Evolutionary conservation across 75 land plant genomes (phyloP).

Genomic region (Larix kaempferi): DNA sequence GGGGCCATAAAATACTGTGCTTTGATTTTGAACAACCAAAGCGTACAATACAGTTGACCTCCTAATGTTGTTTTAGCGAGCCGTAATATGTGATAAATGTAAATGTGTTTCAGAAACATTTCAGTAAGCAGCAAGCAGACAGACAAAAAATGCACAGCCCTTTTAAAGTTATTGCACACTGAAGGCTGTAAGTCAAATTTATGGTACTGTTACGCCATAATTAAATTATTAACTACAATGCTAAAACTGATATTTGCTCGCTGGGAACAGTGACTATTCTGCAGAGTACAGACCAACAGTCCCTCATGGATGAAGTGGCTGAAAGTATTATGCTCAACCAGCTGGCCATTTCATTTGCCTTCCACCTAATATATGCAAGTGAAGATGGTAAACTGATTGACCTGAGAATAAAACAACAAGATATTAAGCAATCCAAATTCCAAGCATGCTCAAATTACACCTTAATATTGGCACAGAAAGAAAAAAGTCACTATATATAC

Average conservation of each 20-base stretch:
- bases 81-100: background rate
- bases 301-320: background rate
- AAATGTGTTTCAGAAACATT: background rate
- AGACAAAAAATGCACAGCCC: background rate
- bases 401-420: constrained; percentile 32
- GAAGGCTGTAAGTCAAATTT: background rate
- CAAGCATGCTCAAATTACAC: background rate
- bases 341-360: constrained; percentile 99
- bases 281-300: background rate
- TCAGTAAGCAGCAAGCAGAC: background rate
- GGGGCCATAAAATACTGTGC: background rate
- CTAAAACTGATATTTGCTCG: background rate
- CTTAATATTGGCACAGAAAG: background rate
- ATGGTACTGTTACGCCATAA: background rate
- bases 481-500: background rate
- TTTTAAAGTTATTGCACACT: background rate
- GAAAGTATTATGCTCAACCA: constrained; percentile 43
- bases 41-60: background rate
- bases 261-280: background rate
- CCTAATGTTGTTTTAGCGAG: background rate
- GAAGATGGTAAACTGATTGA: constrained; percentile 98
- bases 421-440: background rate
- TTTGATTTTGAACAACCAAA: background rate
- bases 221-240: background rate
- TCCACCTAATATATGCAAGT: constrained; percentile 93